Evolutionary conservation across 768 basidiomycete genomes (phyloP).

Genomic region (Suillus hirtellus): DNA sequence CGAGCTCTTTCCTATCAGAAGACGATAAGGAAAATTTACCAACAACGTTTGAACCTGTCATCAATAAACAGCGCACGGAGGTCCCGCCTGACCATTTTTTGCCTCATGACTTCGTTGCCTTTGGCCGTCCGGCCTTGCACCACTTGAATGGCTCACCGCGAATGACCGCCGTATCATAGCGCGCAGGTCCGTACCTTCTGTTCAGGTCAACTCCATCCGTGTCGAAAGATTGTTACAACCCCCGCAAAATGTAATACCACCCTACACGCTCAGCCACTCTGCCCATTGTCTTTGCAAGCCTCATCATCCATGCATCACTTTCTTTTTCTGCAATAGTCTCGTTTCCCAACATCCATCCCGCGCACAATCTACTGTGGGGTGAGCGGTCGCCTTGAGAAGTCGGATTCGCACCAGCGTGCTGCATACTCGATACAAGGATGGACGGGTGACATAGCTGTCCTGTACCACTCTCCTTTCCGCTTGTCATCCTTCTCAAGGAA

Average conservation of each 20-base stretch:
- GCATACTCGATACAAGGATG: slow-evolving; percentile 21
- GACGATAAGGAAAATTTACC: slow-evolving; percentile 83
- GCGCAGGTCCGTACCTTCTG: not conserved
- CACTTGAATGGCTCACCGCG: slow-evolving; percentile 69
- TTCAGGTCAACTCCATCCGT: slow-evolving; percentile 40
- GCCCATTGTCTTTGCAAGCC: slow-evolving; percentile 63
- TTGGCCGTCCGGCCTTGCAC: slow-evolving; percentile 77
- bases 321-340: slow-evolving; percentile 64
- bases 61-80: slow-evolving; percentile 72
- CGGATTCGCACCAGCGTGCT: slow-evolving; percentile 18
- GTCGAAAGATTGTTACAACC: slow-evolving; percentile 52
- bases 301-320: slow-evolving; percentile 66
- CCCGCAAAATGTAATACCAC: slow-evolving; percentile 78
- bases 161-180: slow-evolving; percentile 58
- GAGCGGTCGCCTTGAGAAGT: slow-evolving; percentile 14
- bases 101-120: slow-evolving; percentile 78
- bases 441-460: slow-evolving; percentile 6
- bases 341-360: slow-evolving; percentile 41
- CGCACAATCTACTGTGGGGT: slow-evolving; percentile 42
- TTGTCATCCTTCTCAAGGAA: slow-evolving; percentile 18
- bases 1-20: slow-evolving; percentile 60
- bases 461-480: slow-evolving; percentile 7
- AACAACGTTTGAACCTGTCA: slow-evolving; percentile 66
- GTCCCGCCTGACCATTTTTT: slow-evolving; percentile 72
- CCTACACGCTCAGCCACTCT: slow-evolving; percentile 60